phyloP scores from a whole-genome alignment of 768 basidiomycete genomes.

The Calocybe indica region DNA sequence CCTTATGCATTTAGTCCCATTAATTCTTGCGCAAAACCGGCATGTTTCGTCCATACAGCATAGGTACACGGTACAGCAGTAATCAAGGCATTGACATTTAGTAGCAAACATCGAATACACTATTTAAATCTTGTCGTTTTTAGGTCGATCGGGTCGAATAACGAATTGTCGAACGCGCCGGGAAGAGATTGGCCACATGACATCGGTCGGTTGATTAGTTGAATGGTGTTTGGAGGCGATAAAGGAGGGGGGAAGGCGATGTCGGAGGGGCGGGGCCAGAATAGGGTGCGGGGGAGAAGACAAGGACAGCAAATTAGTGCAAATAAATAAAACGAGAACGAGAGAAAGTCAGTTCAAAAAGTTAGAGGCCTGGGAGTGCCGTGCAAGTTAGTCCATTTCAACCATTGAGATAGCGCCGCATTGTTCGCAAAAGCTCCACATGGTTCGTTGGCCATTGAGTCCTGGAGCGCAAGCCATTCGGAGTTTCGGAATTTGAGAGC shows the following conservation, averaged over 20 bases:
- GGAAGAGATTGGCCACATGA: too few relatives aligned
- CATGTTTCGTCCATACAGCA: too few relatives aligned
- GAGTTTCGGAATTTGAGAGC: slow-evolving; percentile 79
- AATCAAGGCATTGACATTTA: too few relatives aligned
- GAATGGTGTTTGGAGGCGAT: slow-evolving; percentile 11
- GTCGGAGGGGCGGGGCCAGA: not conserved
- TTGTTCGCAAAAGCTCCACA: slow-evolving; percentile 88
- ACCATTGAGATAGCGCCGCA: slow-evolving; percentile 89
- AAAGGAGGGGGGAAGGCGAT: slow-evolving; percentile 3
- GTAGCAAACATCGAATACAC: too few relatives aligned
- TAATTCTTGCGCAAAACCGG: too few relatives aligned
- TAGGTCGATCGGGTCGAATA: too few relatives aligned
- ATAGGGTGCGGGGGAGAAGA: not conserved
- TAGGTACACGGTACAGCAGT: too few relatives aligned
- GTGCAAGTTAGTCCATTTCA: slow-evolving; percentile 50
- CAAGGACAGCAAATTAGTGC: not conserved
- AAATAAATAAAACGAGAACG: not conserved
- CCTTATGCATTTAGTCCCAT: too few relatives aligned
- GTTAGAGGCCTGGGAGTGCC: not conserved
- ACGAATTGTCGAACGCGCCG: too few relatives aligned
- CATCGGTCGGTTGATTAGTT: not conserved
- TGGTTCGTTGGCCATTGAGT: slow-evolving; percentile 63
- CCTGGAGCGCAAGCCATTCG: slow-evolving; percentile 73
- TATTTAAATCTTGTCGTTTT: too few relatives aligned
- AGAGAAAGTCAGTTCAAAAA: not conserved